Evolutionary conservation across 495 filamentous ascomycete species (phyloP).

Genomic region (Daldinia decipiens): DNA sequence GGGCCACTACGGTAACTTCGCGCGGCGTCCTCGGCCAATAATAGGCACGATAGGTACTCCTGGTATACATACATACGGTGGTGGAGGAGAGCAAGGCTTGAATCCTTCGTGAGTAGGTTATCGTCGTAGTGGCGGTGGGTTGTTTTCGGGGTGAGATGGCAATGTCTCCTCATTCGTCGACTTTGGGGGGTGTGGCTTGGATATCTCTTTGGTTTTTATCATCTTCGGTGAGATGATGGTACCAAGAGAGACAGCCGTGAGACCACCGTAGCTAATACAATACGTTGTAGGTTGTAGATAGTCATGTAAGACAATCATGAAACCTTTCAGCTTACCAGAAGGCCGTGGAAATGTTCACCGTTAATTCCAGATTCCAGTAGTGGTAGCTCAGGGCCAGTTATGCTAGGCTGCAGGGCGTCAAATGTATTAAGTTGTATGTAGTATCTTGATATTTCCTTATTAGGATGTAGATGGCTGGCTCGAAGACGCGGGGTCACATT

Average conservation of each 20-base stretch:
- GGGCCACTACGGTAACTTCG: slow-evolving; percentile 31
- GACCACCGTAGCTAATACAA: slow-evolving; percentile 3
- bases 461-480: not conserved
- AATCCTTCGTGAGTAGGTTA: slow-evolving; percentile 37
- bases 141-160: slow-evolving; percentile 31
- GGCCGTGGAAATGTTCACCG: not conserved
- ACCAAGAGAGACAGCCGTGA: not conserved
- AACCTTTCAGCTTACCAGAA: not conserved
- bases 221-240: slow-evolving; percentile 26
- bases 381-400: not conserved
- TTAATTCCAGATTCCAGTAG: slow-evolving; percentile 5
- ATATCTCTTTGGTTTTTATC: slow-evolving; percentile 21
- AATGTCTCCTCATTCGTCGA: slow-evolving; percentile 27
- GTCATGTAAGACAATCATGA: slow-evolving; percentile 3
- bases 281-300: slow-evolving; percentile 3
- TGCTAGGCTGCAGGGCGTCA: not conserved
- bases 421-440: not conserved
- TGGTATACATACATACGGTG: slow-evolving; percentile 24
- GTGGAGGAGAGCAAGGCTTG: slow-evolving; percentile 33
- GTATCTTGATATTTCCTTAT: not conserved
- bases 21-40: slow-evolving; percentile 27
- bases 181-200: slow-evolving; percentile 26
- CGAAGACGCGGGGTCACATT: not conserved
- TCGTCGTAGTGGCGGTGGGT: slow-evolving; percentile 31
- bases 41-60: not conserved